A percentile compares a stretch with the other conserved stretches of the same genome.
phyloP scores from a whole-genome alignment of 768 basidiomycete genomes.

The Tulasnella sp. region DNA sequence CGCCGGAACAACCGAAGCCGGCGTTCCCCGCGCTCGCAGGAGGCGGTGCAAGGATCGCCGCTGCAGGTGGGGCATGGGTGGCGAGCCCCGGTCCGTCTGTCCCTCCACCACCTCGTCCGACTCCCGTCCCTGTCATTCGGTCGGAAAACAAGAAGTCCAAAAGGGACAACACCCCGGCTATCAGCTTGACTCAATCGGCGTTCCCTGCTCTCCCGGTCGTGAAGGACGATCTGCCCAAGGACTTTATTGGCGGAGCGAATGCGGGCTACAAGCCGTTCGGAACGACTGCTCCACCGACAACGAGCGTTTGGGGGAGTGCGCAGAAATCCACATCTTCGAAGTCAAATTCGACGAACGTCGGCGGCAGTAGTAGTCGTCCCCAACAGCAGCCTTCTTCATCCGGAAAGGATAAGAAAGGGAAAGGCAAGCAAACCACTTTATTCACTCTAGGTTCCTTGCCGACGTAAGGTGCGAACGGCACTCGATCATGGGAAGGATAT shows the following conservation, averaged over 20 bases:
- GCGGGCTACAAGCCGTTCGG: not conserved
- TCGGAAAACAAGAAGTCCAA: constrained; percentile 30
- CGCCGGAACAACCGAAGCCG: not conserved
- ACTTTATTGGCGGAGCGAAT: not conserved
- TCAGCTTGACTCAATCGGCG: constrained; percentile 20
- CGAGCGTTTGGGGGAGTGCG: not conserved
- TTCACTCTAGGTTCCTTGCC: constrained; percentile 42
- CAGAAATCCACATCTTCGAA: not conserved
- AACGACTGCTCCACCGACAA: not conserved
- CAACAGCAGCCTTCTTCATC: constrained; percentile 5
- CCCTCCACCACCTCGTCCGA: constrained; percentile 28
- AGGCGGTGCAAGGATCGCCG: constrained; percentile 29
- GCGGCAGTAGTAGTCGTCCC: not conserved
- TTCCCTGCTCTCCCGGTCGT: constrained; percentile 63
- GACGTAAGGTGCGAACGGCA: not conserved
- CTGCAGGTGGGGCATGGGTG: constrained; percentile 22
- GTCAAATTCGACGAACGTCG: not conserved
- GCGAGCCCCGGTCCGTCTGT: not conserved
- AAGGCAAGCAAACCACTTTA: constrained; percentile 75
- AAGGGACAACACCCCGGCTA: constrained; percentile 6
- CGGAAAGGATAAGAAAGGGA: constrained; percentile 57
- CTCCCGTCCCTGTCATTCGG: constrained; percentile 10
- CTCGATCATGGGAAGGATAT: not conserved
- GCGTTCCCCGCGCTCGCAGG: constrained; percentile 6
- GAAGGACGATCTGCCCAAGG: constrained; percentile 21